These are phyloP conservation scores for Mrakia frigida DNA, from an alignment of 768 basidiomycete species.

Conservation along the genomic window DNA sequence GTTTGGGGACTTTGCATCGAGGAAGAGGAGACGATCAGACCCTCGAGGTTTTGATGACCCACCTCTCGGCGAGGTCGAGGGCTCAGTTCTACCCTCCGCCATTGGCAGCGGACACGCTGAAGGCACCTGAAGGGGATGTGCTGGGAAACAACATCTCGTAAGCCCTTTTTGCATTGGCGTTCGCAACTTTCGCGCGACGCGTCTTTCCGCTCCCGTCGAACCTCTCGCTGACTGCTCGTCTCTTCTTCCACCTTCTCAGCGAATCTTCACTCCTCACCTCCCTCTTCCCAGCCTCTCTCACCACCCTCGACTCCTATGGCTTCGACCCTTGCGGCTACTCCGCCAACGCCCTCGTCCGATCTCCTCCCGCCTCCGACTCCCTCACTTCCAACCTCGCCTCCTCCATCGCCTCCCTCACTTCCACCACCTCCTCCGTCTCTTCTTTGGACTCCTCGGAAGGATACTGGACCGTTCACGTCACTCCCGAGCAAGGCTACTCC, in stretches of 20 bases:
- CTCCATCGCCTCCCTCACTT: neutral
- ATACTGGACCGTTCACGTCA: conserved; percentile 98
- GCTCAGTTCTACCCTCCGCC: conserved; percentile 62
- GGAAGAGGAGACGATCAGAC: conserved; percentile 61
- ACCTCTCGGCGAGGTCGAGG: conserved; percentile 69
- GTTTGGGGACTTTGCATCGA: neutral
- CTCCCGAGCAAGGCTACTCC: conserved; percentile 95
- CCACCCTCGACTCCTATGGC: conserved; percentile 83
- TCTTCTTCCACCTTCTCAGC: neutral
- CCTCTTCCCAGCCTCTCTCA: conserved; percentile 72
- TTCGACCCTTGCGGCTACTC: conserved; percentile 96
- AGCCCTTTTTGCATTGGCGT: neutral
- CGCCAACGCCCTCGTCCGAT: conserved; percentile 71
- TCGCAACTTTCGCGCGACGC: neutral
- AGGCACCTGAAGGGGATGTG: conserved; percentile 43
- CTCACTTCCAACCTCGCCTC: conserved; percentile 6
- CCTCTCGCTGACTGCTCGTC: neutral
- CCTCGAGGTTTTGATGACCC: conserved; percentile 96
- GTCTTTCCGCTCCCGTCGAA: too few species aligned
- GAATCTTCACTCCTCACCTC: conserved; percentile 1
- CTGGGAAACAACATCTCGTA: conserved; percentile 29
- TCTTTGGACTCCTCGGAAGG: conserved; percentile 58
- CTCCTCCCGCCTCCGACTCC: neutral
- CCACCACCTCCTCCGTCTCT: conserved; percentile 1
- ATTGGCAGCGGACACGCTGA: neutral